A percentile compares a stretch with the other conserved stretches of the same genome.
These are phyloP conservation scores for Tephrocybe sp. DNA, from an alignment of 768 basidiomycete genomes.

Conservation along the genomic window DNA sequence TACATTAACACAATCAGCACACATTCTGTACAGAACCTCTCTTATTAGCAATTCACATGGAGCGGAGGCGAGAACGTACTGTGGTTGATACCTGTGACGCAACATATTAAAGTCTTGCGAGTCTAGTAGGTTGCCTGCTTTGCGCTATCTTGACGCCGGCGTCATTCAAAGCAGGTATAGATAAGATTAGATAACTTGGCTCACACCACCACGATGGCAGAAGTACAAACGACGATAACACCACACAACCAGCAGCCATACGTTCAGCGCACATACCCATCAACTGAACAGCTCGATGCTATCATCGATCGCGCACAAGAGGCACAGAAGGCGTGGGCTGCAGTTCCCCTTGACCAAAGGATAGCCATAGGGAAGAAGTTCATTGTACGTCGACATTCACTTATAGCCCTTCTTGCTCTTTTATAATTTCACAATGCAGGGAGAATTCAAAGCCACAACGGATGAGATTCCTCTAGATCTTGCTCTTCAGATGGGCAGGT, in stretches of 20 bases:
- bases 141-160: no score
- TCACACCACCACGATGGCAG: conserved; percentile 26
- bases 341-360: conserved; percentile 68
- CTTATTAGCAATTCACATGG: no score
- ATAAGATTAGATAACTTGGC: conserved; percentile 17
- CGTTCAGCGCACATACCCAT: conserved; percentile 65
- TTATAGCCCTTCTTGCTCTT: neutral
- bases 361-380: conserved; percentile 58
- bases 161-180: no score
- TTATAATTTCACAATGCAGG: conserved; percentile 23
- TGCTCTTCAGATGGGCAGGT: conserved; percentile 89
- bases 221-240: conserved; percentile 74
- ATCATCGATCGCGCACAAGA: conserved; percentile 51
- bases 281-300: conserved; percentile 55
- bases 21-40: no score
- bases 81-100: no score
- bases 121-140: no score
- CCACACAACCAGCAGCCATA: conserved; percentile 77
- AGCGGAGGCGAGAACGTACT: no score
- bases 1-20: no score
- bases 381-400: conserved; percentile 22
- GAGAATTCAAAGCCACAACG: conserved; percentile 44
- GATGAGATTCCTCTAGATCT: conserved; percentile 75
- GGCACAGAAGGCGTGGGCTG: conserved; percentile 77
- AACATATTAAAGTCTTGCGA: no score